A percentile compares a stretch with the other conserved stretches of the same genome.
phyloP scores from a whole-genome alignment of 345 rosid species.

The Eucalyptus tenuipes region DNA sequence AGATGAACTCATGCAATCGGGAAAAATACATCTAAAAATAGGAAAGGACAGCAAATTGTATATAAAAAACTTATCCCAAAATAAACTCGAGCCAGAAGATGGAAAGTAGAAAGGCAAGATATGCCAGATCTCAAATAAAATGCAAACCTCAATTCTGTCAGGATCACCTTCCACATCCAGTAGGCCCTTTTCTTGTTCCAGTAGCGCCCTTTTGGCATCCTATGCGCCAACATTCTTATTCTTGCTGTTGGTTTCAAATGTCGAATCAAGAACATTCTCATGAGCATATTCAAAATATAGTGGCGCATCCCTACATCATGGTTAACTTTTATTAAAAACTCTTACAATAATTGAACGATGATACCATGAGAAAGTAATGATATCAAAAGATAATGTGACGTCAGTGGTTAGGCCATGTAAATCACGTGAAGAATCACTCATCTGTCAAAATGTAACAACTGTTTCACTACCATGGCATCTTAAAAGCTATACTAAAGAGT shows the following conservation, averaged over 20 bases:
- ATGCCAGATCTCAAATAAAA: too few relatives aligned
- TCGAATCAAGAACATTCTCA: constrained; percentile 38
- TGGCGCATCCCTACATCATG: constrained; percentile 63
- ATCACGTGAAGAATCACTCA: too few relatives aligned
- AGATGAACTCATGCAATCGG: too few relatives aligned
- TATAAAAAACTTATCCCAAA: too few relatives aligned
- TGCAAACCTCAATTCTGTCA: constrained; percentile 64
- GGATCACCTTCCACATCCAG: constrained; percentile 50
- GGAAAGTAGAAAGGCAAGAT: too few relatives aligned
- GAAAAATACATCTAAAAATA: too few relatives aligned
- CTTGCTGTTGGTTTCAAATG: constrained; percentile 17
- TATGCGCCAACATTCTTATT: constrained; percentile 29
- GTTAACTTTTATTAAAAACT: not conserved
- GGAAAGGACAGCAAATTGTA: too few relatives aligned
- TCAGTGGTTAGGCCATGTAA: too few relatives aligned
- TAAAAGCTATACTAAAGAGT: too few relatives aligned
- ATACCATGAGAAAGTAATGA: not conserved
- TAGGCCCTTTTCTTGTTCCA: constrained; percentile 59
- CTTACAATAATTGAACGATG: not conserved
- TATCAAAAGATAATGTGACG: not conserved
- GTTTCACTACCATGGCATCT: too few relatives aligned
- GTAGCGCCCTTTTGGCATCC: constrained; percentile 43
- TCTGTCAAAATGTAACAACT: too few relatives aligned
- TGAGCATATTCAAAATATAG: constrained; percentile 96
- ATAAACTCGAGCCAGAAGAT: too few relatives aligned